phyloP scores from a whole-genome alignment of 352 stramenopile species.

The Pythium aquatile region DNA sequence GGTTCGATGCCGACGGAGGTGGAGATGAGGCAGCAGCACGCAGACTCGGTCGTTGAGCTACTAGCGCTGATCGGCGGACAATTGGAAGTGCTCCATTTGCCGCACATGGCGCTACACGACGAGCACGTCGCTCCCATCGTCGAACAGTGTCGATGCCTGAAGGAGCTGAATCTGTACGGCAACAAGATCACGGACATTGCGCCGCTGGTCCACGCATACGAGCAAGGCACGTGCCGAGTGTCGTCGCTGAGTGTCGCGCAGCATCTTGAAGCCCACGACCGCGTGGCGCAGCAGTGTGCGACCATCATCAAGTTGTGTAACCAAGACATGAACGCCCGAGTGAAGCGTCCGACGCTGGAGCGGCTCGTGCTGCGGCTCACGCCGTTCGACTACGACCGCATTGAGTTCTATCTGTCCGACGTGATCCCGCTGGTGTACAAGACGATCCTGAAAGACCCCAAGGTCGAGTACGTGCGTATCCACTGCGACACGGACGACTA shows the following conservation, averaged over 20 bases:
- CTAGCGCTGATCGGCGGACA: constrained; percentile 8
- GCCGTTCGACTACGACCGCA: background rate
- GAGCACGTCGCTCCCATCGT: constrained; percentile 8
- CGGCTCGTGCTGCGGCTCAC: constrained; percentile 8
- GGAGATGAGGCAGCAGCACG: constrained; percentile 4
- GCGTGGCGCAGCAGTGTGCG: background rate
- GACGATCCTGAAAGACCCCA: background rate
- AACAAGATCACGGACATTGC: constrained; percentile 14
- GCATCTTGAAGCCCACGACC: background rate
- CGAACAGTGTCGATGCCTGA: constrained; percentile 2
- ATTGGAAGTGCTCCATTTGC: constrained; percentile 12
- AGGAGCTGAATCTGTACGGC: constrained; percentile 13
- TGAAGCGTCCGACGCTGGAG: background rate
- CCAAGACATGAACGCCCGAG: background rate
- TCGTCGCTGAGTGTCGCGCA: constrained; percentile 7
- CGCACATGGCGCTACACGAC: constrained; percentile 9
- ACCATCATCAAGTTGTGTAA: constrained; percentile 7
- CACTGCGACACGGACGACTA: constrained; percentile 6
- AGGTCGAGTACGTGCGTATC: constrained; percentile 14
- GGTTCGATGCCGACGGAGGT: constrained; percentile 2
- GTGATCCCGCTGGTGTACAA: background rate
- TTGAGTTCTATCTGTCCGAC: background rate
- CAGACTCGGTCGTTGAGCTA: constrained; percentile 15
- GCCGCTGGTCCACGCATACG: constrained; percentile 3
- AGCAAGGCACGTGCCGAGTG: constrained; percentile 6